These are phyloP conservation scores for Pleurotus ostreatus DNA, from an alignment of 768 basidiomycete genomes.

Conservation along the genomic window DNA sequence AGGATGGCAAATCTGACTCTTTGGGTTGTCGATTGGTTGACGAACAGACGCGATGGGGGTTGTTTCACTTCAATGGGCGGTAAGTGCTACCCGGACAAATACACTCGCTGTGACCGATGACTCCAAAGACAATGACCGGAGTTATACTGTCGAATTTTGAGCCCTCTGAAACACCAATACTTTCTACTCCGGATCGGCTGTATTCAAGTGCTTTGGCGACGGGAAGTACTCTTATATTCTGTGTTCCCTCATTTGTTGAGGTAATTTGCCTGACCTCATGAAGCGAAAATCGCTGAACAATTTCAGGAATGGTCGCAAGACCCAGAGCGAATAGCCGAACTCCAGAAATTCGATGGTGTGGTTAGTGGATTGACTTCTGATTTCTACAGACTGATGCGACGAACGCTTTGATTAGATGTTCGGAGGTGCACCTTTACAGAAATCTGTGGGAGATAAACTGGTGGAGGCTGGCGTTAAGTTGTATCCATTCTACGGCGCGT, in stretches of 20 bases:
- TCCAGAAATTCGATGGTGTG: slow-evolving; percentile 12
- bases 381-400: neutral
- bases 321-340: slow-evolving; percentile 1
- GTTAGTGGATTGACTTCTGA: slow-evolving; percentile 4
- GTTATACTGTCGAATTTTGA: slow-evolving; percentile 5
- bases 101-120: neutral
- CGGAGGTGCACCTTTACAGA: slow-evolving; percentile 17
- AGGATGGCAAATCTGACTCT: neutral
- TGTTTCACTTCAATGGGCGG: slow-evolving; percentile 12
- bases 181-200: slow-evolving; percentile 20
- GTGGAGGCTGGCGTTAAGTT: slow-evolving; percentile 12
- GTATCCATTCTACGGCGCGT: slow-evolving; percentile 18
- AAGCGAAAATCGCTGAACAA: neutral
- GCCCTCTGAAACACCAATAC: neutral
- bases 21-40: neutral
- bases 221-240: slow-evolving; percentile 16
- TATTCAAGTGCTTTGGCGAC: slow-evolving; percentile 16
- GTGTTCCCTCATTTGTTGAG: slow-evolving; percentile 20
- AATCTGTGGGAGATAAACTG: slow-evolving; percentile 15
- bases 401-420: slow-evolving; percentile 9
- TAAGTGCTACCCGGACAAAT: neutral
- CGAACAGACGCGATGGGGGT: slow-evolving; percentile 15
- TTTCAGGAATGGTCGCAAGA: slow-evolving; percentile 12
- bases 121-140: slow-evolving; percentile 12
- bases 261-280: neutral